Base-by-base conservation (phyloP, 768 basidiomycete species). In the Neoboletus magnificus region DNA sequence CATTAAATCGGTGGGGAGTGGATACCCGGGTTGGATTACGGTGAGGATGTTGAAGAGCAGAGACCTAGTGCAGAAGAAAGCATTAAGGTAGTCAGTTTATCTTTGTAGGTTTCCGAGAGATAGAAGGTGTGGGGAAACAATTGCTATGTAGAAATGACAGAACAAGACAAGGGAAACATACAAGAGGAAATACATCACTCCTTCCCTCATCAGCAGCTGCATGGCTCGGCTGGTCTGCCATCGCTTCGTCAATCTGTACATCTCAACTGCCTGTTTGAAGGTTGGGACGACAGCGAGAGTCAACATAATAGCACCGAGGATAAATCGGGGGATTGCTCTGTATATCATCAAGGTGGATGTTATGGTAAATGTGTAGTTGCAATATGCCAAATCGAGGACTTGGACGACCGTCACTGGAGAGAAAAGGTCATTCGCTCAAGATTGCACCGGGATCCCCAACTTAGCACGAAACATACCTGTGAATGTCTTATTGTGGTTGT, bases 131-230 rank as follows among this genome's bases (percentile, higher is more conserved):
- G 22, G 29, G 4, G 5, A 29, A 20, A 29, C 4, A 9, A 52
- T 10, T 16, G 27, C 11, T 8, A 23, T 1, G 10, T 29, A 12
- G 46, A 42, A 29, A 18, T 42, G 16, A 51, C 4, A n/a, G 11
- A 48, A 45, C 18, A 20, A 2, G 23, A 13, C 8, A 22, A 18
- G 50, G 29, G 7, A 18, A 13, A 53, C 63, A 7, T 45, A 64
- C 62, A 58, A 36, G 18, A 56, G 1, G 27, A 61, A 64, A 45
- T 64, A 64, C 2, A 40, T 15, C 1, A 52, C 15, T 2, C 60
- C 62, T 27, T 64, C 59, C 10, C 32, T 39, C 12, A 36, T 5
- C 16, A 63, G 49, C 2, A 54, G 29, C 16, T 36, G 8, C 44
- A 64, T 54, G 16, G 33, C 33, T 1, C 29, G 57, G 25, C 54